A percentile compares a stretch with the other conserved stretches of the same genome.
Conservation (phyloP, 495 filamentous ascomycete genomes). For the Trichocladium uniseriatum region DNA sequence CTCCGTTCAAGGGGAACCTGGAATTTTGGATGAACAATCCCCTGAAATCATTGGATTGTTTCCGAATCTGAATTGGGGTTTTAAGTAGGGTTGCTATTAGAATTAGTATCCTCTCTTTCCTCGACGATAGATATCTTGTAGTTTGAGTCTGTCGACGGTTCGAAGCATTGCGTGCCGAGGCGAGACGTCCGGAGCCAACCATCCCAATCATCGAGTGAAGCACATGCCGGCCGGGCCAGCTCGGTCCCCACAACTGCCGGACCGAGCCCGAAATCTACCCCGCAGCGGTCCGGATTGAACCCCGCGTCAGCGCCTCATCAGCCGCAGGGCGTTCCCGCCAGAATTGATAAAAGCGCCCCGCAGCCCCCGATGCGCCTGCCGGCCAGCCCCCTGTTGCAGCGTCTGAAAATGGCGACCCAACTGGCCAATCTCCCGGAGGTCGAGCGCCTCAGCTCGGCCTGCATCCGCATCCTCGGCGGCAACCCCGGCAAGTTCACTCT, state of each 20-base stretch:
- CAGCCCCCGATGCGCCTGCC: neutral
- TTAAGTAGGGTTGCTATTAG: no score
- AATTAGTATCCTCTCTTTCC: no score
- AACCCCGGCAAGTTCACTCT: slow-evolving; percentile 67
- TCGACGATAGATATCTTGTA: no score
- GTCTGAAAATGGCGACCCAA: slow-evolving; percentile 23
- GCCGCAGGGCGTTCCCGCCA: neutral
- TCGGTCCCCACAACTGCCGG: neutral
- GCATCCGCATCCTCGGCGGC: slow-evolving; percentile 68
- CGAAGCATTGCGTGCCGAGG: no score
- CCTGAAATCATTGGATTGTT: no score
- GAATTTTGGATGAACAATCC: no score
- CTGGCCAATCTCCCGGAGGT: slow-evolving; percentile 51
- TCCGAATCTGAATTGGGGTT: no score
- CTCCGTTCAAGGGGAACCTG: no score
- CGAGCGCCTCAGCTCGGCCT: slow-evolving; percentile 53
- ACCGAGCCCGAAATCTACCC: slow-evolving; percentile 1
- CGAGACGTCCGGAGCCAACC: neutral
- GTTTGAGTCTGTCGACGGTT: no score
- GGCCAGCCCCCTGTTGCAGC: slow-evolving; percentile 5
- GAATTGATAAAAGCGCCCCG: neutral
- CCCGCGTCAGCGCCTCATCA: neutral
- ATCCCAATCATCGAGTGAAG: neutral
- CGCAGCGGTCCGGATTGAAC: neutral
- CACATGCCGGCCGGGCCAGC: neutral